Evolutionary conservation across 441 rosid species (phyloP).

Genomic region (Syzygium syzygioides): DNA sequence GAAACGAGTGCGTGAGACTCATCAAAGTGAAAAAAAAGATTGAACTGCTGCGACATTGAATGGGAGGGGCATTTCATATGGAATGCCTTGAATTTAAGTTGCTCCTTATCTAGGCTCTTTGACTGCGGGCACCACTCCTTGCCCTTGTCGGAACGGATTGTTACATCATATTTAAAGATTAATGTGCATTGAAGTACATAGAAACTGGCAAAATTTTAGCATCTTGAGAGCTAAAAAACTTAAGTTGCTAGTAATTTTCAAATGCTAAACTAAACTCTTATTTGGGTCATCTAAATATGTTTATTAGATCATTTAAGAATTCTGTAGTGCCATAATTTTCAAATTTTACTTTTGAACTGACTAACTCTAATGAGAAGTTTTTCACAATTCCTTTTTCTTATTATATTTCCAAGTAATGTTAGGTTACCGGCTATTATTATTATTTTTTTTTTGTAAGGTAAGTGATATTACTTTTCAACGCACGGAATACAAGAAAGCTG

Average conservation of each 20-base stretch:
- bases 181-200: not conserved
- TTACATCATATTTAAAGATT: fast-evolving
- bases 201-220: not conserved
- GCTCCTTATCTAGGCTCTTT: fast-evolving
- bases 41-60: not conserved
- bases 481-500: too few species aligned
- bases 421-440: not conserved
- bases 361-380: not conserved
- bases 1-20: not conserved
- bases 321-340: not conserved
- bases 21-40: fast-evolving
- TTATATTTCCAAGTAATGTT: not conserved
- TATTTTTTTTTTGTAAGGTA: too few species aligned
- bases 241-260: not conserved
- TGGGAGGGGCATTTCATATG: not conserved
- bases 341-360: too few species aligned
- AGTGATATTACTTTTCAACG: too few species aligned
- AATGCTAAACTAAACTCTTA: not conserved
- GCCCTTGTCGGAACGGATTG: fast-evolving
- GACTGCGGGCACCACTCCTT: fast-evolving
- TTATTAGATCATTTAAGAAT: not conserved
- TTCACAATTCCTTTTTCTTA: not conserved
- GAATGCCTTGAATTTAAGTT: not conserved
- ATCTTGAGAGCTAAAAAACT: not conserved
- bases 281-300: not conserved